Evolutionary conservation across 2,329 filamentous ascomycete species (phyloP).

Genomic region (Aureobasidium zeae): DNA sequence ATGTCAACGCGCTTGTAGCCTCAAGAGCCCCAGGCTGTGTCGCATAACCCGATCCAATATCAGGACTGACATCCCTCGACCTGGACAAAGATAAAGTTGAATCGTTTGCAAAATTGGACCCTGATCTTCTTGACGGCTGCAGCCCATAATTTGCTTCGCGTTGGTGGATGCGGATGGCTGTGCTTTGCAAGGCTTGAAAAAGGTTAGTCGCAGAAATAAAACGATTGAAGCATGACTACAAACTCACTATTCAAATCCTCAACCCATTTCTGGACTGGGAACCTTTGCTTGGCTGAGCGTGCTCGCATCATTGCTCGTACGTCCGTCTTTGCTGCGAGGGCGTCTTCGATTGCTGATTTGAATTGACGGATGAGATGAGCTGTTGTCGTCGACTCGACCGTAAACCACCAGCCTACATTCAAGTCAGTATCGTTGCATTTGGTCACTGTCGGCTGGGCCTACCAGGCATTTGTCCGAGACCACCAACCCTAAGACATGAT

Average conservation of each 20-base stretch:
- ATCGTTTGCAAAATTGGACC: slow-evolving; percentile 28
- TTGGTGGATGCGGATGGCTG: slow-evolving; percentile 47
- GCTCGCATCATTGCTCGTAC: slow-evolving; percentile 55
- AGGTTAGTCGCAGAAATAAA: no score
- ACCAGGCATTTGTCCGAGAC: slow-evolving; percentile 60
- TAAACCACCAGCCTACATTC: slow-evolving; percentile 44
- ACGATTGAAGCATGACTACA: no score
- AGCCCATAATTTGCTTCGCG: slow-evolving; percentile 28
- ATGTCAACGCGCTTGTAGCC: background rate
- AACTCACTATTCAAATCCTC: slow-evolving; percentile 55
- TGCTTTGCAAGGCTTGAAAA: slow-evolving; percentile 49
- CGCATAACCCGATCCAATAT: background rate
- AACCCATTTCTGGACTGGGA: slow-evolving; percentile 59
- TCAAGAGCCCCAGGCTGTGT: no score
- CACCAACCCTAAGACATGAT: slow-evolving; percentile 52
- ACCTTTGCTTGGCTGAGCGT: slow-evolving; percentile 54
- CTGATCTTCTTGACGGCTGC: slow-evolving; percentile 35
- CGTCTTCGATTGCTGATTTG: slow-evolving; percentile 53
- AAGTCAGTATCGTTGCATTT: background rate
- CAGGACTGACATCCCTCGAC: slow-evolving; percentile 1
- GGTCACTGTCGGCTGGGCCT: no score
- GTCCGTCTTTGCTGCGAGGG: slow-evolving; percentile 47
- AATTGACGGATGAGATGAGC: slow-evolving; percentile 56
- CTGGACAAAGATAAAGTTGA: background rate
- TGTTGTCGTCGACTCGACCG: slow-evolving; percentile 55